These are phyloP conservation scores for Colletotrichum noveboracense DNA, from an alignment of 2,329 filamentous ascomycete species.

Conservation along the genomic window DNA sequence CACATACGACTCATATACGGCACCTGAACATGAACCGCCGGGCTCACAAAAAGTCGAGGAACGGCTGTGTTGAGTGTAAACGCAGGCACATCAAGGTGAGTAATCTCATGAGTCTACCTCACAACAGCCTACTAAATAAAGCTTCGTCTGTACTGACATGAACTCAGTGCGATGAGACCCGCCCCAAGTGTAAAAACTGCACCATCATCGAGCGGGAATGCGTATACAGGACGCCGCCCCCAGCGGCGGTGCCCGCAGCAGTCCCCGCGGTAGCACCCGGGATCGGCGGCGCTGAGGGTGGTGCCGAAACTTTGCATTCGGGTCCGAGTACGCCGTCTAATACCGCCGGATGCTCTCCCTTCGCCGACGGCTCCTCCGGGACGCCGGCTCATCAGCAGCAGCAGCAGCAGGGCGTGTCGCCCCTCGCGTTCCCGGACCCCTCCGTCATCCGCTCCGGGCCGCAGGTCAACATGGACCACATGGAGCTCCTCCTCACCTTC, in stretches of 20 bases:
- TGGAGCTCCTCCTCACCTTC: conserved; percentile 39
- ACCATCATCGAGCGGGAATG: conserved; percentile 30
- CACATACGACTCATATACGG: not conserved
- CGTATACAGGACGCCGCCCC: conserved; percentile 23
- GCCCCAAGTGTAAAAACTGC: conserved; percentile 31
- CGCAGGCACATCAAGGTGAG: conserved; percentile 35
- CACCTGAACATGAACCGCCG: not conserved
- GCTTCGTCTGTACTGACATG: not conserved
- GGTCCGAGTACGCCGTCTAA: not conserved
- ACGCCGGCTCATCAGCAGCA: not conserved
- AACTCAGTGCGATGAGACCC: conserved; percentile 30
- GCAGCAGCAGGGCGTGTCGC: not conserved
- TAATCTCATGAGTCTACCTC: not conserved
- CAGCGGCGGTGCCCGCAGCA: not conserved
- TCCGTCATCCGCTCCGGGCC: not conserved
- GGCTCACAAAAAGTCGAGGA: conserved; percentile 35
- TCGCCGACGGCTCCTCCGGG: not conserved
- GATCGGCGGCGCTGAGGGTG: not conserved
- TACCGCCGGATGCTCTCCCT: not conserved
- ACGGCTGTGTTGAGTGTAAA: conserved; percentile 36
- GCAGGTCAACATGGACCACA: conserved; percentile 35
- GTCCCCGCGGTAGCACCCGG: not conserved
- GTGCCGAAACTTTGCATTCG: not conserved
- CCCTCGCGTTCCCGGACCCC: not conserved
- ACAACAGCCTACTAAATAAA: not conserved